These are phyloP conservation scores for Trypanosoma melophagium DNA, from an alignment of 208 protist species.

Conservation along the genomic window DNA sequence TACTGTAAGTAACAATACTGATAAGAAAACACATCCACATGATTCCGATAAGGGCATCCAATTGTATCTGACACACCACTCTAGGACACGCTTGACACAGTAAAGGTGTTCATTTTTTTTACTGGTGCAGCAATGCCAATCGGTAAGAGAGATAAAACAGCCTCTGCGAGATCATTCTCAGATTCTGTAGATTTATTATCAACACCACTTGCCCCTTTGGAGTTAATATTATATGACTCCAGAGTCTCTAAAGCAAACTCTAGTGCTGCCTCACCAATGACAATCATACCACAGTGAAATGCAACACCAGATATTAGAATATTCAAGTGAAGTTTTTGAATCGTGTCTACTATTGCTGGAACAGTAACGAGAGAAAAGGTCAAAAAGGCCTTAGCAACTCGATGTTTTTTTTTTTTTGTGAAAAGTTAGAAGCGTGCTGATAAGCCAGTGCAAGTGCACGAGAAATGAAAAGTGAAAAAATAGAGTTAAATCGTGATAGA, in stretches of 20 bases:
- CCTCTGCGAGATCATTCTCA: background rate
- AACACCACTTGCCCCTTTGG: background rate
- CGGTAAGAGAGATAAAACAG: background rate
- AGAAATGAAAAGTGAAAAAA: background rate
- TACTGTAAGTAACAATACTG: background rate
- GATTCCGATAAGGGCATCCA: background rate
- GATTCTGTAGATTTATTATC: background rate
- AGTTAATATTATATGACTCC: background rate
- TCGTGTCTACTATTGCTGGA: background rate
- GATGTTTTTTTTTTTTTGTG: background rate
- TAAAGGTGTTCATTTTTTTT: background rate
- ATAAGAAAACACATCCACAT: background rate
- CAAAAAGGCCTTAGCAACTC: background rate
- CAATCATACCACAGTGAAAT: slow-evolving; percentile 5
- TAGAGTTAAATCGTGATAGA: background rate
- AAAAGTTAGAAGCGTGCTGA: background rate
- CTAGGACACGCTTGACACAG: background rate
- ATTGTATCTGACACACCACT: background rate
- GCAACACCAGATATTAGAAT: background rate
- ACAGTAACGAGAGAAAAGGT: slow-evolving; percentile 8
- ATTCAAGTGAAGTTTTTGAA: background rate
- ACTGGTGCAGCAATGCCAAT: slow-evolving; percentile 2
- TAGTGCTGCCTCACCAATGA: background rate
- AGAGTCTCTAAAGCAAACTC: background rate
- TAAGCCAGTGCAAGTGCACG: background rate